Evolutionary conservation across 495 filamentous ascomycete species (phyloP).

Genomic region (Glonium stellatum): DNA sequence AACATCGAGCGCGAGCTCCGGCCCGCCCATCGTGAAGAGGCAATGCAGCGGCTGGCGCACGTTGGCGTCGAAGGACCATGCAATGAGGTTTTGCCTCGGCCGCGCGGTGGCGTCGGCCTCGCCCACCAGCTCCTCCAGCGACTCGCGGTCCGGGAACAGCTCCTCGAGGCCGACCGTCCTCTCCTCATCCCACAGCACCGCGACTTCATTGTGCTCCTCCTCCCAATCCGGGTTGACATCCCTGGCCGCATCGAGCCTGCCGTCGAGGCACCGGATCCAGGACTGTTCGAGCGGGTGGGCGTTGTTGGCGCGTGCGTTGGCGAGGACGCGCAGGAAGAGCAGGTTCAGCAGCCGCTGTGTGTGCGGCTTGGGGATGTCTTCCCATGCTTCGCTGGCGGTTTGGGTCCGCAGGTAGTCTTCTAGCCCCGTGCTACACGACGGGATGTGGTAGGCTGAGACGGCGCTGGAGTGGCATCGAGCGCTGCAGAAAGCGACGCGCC

Average conservation of each 20-base stretch:
- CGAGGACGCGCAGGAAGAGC: neutral
- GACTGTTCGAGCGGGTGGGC: neutral
- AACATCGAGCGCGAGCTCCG: slow-evolving; percentile 10
- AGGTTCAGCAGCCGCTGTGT: neutral
- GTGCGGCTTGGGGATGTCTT: neutral
- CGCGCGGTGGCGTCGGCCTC: neutral
- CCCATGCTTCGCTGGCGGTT: neutral
- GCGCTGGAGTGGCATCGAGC: slow-evolving; percentile 1
- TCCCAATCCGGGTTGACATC: neutral
- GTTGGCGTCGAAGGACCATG: slow-evolving; percentile 27
- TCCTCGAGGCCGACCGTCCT: neutral
- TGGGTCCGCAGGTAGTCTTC: neutral
- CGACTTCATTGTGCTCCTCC: neutral
- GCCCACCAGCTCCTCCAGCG: neutral
- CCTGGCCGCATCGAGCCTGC: neutral
- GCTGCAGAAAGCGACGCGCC: slow-evolving; percentile 1
- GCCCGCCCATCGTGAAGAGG: slow-evolving; percentile 11
- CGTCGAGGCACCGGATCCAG: slow-evolving; percentile 4
- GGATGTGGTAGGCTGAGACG: neutral
- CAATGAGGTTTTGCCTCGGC: neutral
- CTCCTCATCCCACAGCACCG: neutral
- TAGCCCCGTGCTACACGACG: neutral
- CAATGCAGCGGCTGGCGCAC: slow-evolving; percentile 21
- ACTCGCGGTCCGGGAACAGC: neutral
- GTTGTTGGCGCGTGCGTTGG: neutral